Evolutionary conservation across 768 basidiomycete genomes (phyloP).

Genomic region (Xerocomus brunneocitrinus): DNA sequence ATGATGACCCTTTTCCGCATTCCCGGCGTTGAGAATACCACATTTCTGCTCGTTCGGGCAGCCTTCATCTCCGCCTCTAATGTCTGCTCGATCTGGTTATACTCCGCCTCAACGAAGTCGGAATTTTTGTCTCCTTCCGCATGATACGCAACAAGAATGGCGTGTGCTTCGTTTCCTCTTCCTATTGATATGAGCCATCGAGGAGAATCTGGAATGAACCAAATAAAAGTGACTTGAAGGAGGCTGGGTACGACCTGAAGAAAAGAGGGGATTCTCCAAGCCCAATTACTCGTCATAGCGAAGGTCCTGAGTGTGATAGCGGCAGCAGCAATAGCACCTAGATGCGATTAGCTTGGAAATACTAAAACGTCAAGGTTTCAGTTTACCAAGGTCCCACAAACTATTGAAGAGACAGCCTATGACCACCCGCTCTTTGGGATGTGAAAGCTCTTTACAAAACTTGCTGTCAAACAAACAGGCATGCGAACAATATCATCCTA

Average conservation of each 20-base stretch:
- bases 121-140: conserved; percentile 49
- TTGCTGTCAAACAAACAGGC: not conserved
- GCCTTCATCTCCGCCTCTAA: conserved; percentile 31
- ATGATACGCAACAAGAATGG: conserved; percentile 52
- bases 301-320: conserved; percentile 60
- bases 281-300: conserved; percentile 52
- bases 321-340: conserved; percentile 34
- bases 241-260: conserved; percentile 51
- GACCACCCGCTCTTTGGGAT: conserved; percentile 11
- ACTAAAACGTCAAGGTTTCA: not conserved
- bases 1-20: conserved; percentile 16
- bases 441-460: conserved; percentile 4
- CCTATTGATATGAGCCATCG: conserved; percentile 60
- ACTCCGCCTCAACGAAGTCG: conserved; percentile 56
- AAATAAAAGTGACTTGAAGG: conserved; percentile 51
- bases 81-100: conserved; percentile 52
- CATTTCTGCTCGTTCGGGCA: not conserved
- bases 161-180: conserved; percentile 43
- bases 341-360: not conserved
- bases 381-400: conserved; percentile 4
- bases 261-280: conserved; percentile 59
- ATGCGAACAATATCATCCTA: not conserved
- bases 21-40: not conserved
- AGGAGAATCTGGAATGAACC: conserved; percentile 61
- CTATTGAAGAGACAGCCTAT: not conserved